phyloP scores from a whole-genome alignment of 805 yeast genomes.

The Kluyveromyces aestuarii region DNA sequence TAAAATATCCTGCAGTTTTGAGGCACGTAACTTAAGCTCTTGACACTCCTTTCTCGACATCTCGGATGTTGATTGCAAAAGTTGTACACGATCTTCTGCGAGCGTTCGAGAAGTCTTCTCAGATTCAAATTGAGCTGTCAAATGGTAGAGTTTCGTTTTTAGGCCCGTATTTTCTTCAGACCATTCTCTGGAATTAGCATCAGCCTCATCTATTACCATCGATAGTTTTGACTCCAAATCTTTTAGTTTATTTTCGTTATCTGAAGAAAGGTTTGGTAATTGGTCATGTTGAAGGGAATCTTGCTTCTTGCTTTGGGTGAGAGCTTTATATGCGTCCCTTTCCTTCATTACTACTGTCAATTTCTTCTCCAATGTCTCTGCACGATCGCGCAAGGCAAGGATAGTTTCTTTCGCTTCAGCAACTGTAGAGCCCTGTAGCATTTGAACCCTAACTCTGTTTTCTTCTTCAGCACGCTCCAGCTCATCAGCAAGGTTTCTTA shows the following conservation, averaged over 20 bases:
- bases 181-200: constrained; percentile 40
- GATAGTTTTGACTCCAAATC: constrained; percentile 20
- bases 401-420: constrained; percentile 66
- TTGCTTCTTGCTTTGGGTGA: background rate
- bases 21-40: constrained; percentile 33
- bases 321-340: constrained; percentile 52
- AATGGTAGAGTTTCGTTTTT: constrained; percentile 35
- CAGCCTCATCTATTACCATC: constrained; percentile 26
- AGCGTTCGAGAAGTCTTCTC: constrained; percentile 47
- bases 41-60: constrained; percentile 36
- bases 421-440: constrained; percentile 37
- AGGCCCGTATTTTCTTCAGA: constrained; percentile 36
- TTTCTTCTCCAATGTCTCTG: constrained; percentile 42
- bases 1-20: constrained; percentile 34
- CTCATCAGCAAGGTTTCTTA: constrained; percentile 62
- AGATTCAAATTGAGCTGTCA: constrained; percentile 42
- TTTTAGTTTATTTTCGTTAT: constrained; percentile 19
- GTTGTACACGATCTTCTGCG: constrained; percentile 41
- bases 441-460: constrained; percentile 8
- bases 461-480: constrained; percentile 55
- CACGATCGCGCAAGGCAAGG: constrained; percentile 48
- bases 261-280: background rate
- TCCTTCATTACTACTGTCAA: constrained; percentile 50
- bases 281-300: background rate
- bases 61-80: constrained; percentile 33